Evolutionary conservation across 1,139 yeast species (phyloP), one percentile per base, ranked within the genome.

Genomic region (Protomyces macrosporus): DNA sequence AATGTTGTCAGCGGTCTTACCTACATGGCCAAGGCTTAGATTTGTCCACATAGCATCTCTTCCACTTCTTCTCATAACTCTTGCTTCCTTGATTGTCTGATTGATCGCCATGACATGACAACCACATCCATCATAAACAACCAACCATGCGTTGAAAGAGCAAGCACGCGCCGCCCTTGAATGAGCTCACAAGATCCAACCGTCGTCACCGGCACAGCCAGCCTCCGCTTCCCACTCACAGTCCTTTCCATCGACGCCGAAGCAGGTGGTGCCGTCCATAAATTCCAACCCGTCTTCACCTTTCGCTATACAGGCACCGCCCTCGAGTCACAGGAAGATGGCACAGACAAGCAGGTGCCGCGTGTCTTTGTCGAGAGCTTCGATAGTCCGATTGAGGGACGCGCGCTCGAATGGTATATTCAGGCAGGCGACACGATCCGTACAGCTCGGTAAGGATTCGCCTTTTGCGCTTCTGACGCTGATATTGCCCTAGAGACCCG

Each of bases 381-480:
- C 72, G 98, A 91, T 72, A 81, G 87, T 50, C 97, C 97, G 0
- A 81, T 90, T 42, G 88, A 84, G 66, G 98, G 98, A 0, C 78
- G 78, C 45, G 75, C 91, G 3, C 75, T 77, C 16, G 72, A 76
- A 14, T 77, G 90, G 69, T 72, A 76, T 45, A 81, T 89, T 5
- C 72, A 75, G 4, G 78, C 78, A 0, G 86, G 88, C 53, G 89
- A 88, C 68, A 85, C 83, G 68, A 78, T 91, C 34, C 53, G 60
- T 9, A 37, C 35, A 6, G 55, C 66, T 39, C 63, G 66, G 69
- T 65, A 63, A 10, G 66, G 51, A 36, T 34, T 35, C 23, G 10
- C 4, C 3, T 4, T 33, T 9, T n/a, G 10, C 33, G 30, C 3
- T 40, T n/a, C 45, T 6, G 35, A 35, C 33, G 2, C 42, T 42